Conservation (phyloP, 1,139 yeast genomes). For the Pichia kudriavzevii region DNA sequence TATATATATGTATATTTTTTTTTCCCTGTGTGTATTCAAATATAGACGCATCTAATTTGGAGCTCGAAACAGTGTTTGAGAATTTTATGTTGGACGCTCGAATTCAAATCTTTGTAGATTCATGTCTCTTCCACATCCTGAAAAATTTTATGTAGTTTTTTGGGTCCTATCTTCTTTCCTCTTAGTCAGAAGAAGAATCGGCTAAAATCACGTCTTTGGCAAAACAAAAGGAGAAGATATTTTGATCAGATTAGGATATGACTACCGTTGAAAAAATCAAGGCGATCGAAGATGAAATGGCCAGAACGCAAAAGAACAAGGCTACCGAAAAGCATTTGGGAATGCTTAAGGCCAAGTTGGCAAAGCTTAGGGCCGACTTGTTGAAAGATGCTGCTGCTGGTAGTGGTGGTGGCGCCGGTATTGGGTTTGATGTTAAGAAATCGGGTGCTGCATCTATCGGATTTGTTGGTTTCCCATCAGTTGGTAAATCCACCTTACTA, state of each 20-base stretch:
- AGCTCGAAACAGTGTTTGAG: too few relatives aligned
- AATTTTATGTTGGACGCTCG: too few relatives aligned
- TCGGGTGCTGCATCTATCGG: slow-evolving; percentile 98
- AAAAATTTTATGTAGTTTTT: too few relatives aligned
- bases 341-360: slow-evolving; percentile 90
- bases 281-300: slow-evolving; percentile 93
- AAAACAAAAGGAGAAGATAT: not conserved
- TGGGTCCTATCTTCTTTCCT: too few relatives aligned
- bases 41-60: too few relatives aligned
- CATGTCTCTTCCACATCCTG: too few relatives aligned
- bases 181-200: too few relatives aligned
- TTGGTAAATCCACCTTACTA: slow-evolving; percentile 88
- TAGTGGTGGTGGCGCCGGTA: slow-evolving; percentile 78
- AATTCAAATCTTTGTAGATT: too few relatives aligned
- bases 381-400: slow-evolving; percentile 69
- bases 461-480: slow-evolving; percentile 96
- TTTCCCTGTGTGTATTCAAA: too few relatives aligned
- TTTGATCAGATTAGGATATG: too few relatives aligned
- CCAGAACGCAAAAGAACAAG: slow-evolving; percentile 91
- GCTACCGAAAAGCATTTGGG: slow-evolving; percentile 96
- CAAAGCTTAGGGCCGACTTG: slow-evolving; percentile 87
- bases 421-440: slow-evolving; percentile 94
- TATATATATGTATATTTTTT: too few relatives aligned
- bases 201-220: not conserved
- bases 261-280: slow-evolving; percentile 86